Base-by-base conservation (phyloP, 345 rosid genomes). In the Laguncularia racemosa region DNA sequence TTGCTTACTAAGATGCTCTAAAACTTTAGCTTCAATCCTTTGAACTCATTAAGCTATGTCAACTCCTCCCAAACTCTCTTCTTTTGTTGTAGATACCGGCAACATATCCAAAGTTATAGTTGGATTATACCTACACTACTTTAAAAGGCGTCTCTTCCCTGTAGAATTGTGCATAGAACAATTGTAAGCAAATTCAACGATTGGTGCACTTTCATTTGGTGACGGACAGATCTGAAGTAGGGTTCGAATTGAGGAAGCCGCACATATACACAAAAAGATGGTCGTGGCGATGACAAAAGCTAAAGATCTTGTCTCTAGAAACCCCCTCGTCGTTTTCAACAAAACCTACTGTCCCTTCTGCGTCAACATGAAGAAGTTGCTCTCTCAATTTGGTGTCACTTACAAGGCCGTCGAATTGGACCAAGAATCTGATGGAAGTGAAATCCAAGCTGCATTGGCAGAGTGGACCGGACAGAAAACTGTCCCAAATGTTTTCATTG, bases 261-360 rank as follows among this genome's bases (percentile, higher is more conserved):
- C 10, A n/a, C 13, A 23, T 14, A 16, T 9, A 23, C n/a, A 26
- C 20, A 13, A 1, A 19, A 52, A 63, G 63, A 72, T 81, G 90
- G 88, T 93, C 15, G 70, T 81, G 90, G 88, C 96, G 38, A 53
- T 59, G 78, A 56, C 64, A 43, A 85, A 83, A 76, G 85, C 90
- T 2, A 69, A 81, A 61, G 87, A 89, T 56, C 44, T 74, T 43
- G 85, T 85, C 16, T 67, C 85, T 49, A 46, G 59, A 61, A 81
- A 86, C 18, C 10, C 85, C 59, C 87, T 86, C 63, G 80, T 84
- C 60, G 91, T 89, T 76, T 89, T 86, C 85, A 89, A 91, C 80
- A 89, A 86, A 60, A 10, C 84, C 19, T 80, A 6, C 62, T 89
- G 96, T 16, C 95, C 95, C 0, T 89, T 16, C 72, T 89, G 96